phyloP scores from a whole-genome alignment of 495 filamentous ascomycete species.

The Chaetomium fimeti region DNA sequence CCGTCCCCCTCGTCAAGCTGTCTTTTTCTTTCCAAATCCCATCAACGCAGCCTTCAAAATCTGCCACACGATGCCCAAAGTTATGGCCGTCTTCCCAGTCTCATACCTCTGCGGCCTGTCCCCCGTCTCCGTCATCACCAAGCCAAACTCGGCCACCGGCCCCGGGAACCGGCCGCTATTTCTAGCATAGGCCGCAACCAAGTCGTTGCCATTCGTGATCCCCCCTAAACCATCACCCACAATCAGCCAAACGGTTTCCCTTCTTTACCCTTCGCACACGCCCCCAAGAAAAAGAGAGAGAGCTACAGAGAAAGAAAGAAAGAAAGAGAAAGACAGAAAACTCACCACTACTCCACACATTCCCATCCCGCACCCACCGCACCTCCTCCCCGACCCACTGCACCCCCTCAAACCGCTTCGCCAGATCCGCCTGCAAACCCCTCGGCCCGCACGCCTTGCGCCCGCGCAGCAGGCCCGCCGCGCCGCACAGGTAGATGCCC shows the following conservation, averaged over 20 bases:
- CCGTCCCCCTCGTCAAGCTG: neutral
- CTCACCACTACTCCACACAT: slow-evolving; percentile 60
- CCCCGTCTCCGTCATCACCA: slow-evolving; percentile 52
- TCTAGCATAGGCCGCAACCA: slow-evolving; percentile 56
- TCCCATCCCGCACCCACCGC: slow-evolving; percentile 56
- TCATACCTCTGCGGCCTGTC: slow-evolving; percentile 48
- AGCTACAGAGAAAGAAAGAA: neutral
- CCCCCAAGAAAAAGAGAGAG: neutral
- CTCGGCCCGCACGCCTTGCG: slow-evolving; percentile 53
- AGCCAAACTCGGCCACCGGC: slow-evolving; percentile 48
- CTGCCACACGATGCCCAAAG: slow-evolving; percentile 39
- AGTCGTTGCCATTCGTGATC: slow-evolving; percentile 63
- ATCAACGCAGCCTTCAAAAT: slow-evolving; percentile 38
- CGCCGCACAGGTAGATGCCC: slow-evolving; percentile 49
- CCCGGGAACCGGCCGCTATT: slow-evolving; percentile 45
- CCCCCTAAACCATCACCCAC: slow-evolving; percentile 42
- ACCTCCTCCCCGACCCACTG: slow-evolving; percentile 48
- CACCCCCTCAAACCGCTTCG: slow-evolving; percentile 45
- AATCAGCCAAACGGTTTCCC: neutral
- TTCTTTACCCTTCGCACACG: neutral
- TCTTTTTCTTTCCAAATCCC: slow-evolving; percentile 36
- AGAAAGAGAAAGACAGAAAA: neutral
- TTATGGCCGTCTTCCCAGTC: slow-evolving; percentile 33
- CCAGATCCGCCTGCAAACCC: slow-evolving; percentile 46
- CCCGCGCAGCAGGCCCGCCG: slow-evolving; percentile 52